Evolutionary conservation across 2,329 filamentous ascomycete genomes (phyloP), one percentile per base, ranked within the genome.

Genomic region (Penicillium psychrosexuale): DNA sequence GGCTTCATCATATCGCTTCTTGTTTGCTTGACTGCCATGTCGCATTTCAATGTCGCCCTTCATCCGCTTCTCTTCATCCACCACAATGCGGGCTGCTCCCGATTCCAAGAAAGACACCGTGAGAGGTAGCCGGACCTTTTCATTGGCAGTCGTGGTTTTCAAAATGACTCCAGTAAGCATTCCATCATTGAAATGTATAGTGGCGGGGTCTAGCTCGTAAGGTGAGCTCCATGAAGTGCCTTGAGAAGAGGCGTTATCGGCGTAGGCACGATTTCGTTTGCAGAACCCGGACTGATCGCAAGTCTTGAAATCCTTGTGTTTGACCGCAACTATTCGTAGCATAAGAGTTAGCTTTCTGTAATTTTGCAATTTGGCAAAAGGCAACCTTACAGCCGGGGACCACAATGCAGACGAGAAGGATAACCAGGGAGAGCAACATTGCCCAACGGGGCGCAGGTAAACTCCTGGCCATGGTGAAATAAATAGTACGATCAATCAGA

Each of bases 251-350:
- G 86, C 91, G 60, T 83, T 79, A 75, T 97, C 92, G 70, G 94
- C 94, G 71, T 89, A 92, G 37, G 84, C 89, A 72, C 94, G 86
- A 77, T 97, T 97, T 62, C 94, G 89, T 72, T 91, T 94, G 78
- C 94, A 99, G 79, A 99, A 99, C 67, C 94, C 94, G 5, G 93
- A 94, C 72, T 99, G 93, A 63, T 89, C 79, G 78, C 94, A 99
- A 66, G 89, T 96, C 72, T 97, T 99, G 82, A 97, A 99, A 73
- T 96, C 92, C 67, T 96, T 86, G 71, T 96, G 89, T 78, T 99
- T 99, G 49, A 99, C 94, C 66, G 84, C 81, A 61, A 84, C 91
- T 96, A 63, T 30, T 56, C 53, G 22, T 9, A 51, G 51, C 36
- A 60, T 37, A 28, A 17, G 37, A 17, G 17, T 63, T 48, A 61